Conservation (phyloP, 176 grass and related monocot genomes). For the Avena atlantica region DNA sequence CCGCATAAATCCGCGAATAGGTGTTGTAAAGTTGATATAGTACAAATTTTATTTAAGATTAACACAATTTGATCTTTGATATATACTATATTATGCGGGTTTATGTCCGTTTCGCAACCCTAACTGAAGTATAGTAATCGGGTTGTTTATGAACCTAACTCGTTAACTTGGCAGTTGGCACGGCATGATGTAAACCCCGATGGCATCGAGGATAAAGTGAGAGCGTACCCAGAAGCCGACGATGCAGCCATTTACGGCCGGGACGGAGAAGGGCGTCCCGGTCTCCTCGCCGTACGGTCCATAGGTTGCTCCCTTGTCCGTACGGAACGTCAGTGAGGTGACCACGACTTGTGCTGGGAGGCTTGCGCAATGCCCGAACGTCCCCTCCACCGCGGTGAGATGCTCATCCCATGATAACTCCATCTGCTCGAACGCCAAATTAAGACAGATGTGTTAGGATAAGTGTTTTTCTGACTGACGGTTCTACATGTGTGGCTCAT, state of each 20-base stretch:
- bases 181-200: constrained; percentile 9
- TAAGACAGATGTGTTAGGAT: no score
- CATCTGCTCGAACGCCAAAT: not conserved
- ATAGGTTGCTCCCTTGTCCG: not conserved
- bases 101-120: no score
- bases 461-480: no score
- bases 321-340: constrained; percentile 38
- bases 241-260: not conserved
- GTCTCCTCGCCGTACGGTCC: constrained; percentile 17
- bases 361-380: not conserved
- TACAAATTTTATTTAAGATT: no score
- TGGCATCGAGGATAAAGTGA: constrained; percentile 26
- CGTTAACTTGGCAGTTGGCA: not conserved
- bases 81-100: no score
- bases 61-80: no score
- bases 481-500: no score
- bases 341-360: not conserved
- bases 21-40: no score
- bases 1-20: no score
- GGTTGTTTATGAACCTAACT: not conserved
- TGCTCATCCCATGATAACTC: not conserved
- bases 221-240: constrained; percentile 43
- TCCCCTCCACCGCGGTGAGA: not conserved
- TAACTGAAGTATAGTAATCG: not conserved
- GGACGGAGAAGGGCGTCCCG: constrained; percentile 9